These are phyloP conservation scores for Malus orientalis DNA, from an alignment of 306 rosid species.

Conservation along the genomic window DNA sequence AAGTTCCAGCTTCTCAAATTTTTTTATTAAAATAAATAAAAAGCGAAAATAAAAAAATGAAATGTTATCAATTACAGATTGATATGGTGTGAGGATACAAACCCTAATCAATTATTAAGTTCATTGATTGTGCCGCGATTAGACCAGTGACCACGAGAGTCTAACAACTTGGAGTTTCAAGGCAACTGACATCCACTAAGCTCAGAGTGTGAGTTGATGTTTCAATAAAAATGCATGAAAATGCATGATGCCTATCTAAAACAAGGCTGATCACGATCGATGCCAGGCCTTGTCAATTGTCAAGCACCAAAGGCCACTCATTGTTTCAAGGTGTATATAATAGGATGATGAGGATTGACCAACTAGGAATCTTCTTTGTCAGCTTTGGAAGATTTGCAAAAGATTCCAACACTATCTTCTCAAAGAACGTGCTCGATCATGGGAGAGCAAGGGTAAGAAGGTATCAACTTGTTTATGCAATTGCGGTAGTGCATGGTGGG, in stretches of 20 bases:
- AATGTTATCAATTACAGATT: too few species aligned
- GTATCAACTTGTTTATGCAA: constrained; percentile 29
- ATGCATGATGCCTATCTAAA: not conserved
- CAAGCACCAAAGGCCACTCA: constrained; percentile 27
- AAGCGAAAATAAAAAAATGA: too few species aligned
- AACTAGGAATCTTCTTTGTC: constrained; percentile 53
- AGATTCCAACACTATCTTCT: constrained; percentile 64
- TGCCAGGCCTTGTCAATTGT: constrained; percentile 2
- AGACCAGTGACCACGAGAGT: not conserved
- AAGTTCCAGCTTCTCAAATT: too few species aligned
- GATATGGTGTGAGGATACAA: not conserved
- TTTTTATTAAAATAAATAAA: too few species aligned
- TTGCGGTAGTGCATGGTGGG: constrained; percentile 6
- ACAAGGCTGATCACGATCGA: not conserved
- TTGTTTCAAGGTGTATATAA: not conserved
- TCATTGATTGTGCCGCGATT: not conserved
- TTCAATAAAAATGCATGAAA: not conserved
- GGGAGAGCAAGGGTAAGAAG: not conserved
- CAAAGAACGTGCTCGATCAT: not conserved
- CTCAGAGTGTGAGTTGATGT: not conserved
- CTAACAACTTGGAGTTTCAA: not conserved
- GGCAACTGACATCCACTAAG: not conserved
- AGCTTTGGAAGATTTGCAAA: constrained; percentile 34
- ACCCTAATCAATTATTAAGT: not conserved
- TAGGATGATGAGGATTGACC: constrained; percentile 13